Evolutionary conservation across 768 basidiomycete species (phyloP), one percentile per base, ranked within the genome.

Genomic region (Astraeus odoratus): DNA sequence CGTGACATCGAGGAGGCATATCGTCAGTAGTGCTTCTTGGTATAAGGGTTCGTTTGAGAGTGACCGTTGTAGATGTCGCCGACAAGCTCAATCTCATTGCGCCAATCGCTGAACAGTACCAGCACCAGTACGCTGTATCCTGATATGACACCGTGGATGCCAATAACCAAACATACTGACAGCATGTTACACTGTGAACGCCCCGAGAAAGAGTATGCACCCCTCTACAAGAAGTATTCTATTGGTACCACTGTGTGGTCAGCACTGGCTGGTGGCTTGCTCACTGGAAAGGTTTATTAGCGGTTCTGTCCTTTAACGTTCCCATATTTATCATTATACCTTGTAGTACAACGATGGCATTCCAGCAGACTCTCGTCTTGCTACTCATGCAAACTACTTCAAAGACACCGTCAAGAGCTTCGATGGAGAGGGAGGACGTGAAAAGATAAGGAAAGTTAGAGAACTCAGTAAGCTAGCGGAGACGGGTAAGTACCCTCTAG

Each of bases 231-330:
- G 47, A 72, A 75, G 44, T 72, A 76, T 58, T 55, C 58, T 15
- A 66, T 70, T 36, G 69, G 76, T 12, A 70, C 70, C 5, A 76
- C 73, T 23, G 74, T 79, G 46, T 81, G 75, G 71, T 74, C 73
- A 3, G 72, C 78, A 6, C 66, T 81, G 41, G 73, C 71, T n/a
- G 64, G 67, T 15, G 80, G 79, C 43, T 48, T 77, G 18, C 68
- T 79, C 37, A 79, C 76, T 9, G 78, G 77, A 15, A 78, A 76
- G 67, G 71, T 67, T 49, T 26, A 24, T 19, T 12, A 34, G 4
- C 19, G 10, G n/a, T n/a, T 27, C 22, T 27, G 19, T 36, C 24
- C 7, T n/a, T 29, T 50, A 10, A 23, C 23, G 25, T 18, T 26
- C 8, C 24, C 24, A 22, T 7, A 54, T 16, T 13, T 18, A 27